Evolutionary conservation across 176 grass and related monocot genomes (phyloP), one percentile per base, ranked within the genome.

Genomic region (Carex littledalei): DNA sequence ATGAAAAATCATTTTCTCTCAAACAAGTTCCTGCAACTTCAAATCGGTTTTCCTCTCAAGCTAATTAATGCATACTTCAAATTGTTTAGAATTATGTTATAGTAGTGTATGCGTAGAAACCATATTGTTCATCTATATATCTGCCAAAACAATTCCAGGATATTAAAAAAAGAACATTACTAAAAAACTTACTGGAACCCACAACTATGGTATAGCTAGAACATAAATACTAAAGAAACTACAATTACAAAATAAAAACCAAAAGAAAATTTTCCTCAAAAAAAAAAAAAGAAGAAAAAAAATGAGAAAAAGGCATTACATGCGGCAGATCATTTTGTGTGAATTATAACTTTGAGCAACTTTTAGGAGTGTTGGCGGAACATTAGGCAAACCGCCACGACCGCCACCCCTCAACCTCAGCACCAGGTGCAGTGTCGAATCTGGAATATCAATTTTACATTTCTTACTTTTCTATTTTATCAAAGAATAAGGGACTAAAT

Each of bases 271-370:
- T 29, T 29, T 29, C 29, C 29, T 29, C 29, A 29, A 29, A 29
- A 29, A 29, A 29, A 29, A 29, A 75, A 21, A 57, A 1, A 83
- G n/a, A 74, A 18, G 1, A 32, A 63, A 4, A 73, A 39, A 67
- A 43, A 43, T 6, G 59, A 43, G 2, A 55, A 55, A 57, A 22
- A 5, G 41, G n/a, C 87, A 83, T 91, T 91, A 92, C 93, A 90
- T 89, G 88, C 93, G 88, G 84, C 93, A 94, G 53, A 94, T 89
- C 88, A 94, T 85, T 85, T 94, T 94, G 60, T 89, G 66, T 70
- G 88, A 81, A 62, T 84, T 92, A 82, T 89, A 92, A 58, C 92
- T 89, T 81, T 88, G 86, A 79, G 93, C 90, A 14, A 92, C 87
- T 1, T 85, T 86, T 59, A 89, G 65, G 1, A 92, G 84, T 18